Evolutionary conservation across 768 basidiomycete species (phyloP).

Genomic region (Russula abietina): DNA sequence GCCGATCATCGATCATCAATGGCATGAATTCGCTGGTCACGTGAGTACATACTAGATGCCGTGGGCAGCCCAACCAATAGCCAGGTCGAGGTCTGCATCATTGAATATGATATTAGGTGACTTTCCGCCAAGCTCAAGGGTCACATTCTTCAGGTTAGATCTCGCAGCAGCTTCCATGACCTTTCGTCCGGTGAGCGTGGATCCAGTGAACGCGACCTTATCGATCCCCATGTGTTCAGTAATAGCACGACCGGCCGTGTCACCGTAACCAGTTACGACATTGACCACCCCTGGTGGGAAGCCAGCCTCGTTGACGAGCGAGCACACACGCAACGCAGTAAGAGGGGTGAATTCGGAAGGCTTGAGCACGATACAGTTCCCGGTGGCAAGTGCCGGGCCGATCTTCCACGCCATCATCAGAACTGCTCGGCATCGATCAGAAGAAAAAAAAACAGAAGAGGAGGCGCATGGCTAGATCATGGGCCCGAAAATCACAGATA

Average conservation of each 20-base stretch:
- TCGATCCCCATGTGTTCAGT: constrained; percentile 50
- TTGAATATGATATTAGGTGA: constrained; percentile 56
- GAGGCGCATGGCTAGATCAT: neutral
- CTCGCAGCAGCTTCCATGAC: constrained; percentile 57
- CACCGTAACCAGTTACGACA: constrained; percentile 50
- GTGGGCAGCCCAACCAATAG: constrained; percentile 51
- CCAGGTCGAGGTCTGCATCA: constrained; percentile 53
- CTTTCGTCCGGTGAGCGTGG: constrained; percentile 54
- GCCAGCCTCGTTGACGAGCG: constrained; percentile 50
- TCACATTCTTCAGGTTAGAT: constrained; percentile 63
- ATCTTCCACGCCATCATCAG: constrained; percentile 57
- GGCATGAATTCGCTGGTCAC: neutral
- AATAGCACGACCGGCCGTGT: constrained; percentile 52
- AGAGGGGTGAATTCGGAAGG: constrained; percentile 60
- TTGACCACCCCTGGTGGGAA: constrained; percentile 62
- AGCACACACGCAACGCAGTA: constrained; percentile 42
- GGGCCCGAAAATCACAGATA: constrained; percentile 17
- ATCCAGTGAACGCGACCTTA: constrained; percentile 67
- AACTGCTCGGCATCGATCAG: constrained; percentile 29
- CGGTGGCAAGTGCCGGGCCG: constrained; percentile 58
- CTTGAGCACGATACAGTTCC: constrained; percentile 59
- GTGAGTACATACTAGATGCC: constrained; percentile 47
- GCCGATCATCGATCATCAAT: neutral
- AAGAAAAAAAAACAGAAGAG: neutral
- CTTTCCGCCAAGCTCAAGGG: constrained; percentile 75